Evolutionary conservation across 2,329 filamentous ascomycete species (phyloP).

Genomic region (Ceratocystis smalleyi): DNA sequence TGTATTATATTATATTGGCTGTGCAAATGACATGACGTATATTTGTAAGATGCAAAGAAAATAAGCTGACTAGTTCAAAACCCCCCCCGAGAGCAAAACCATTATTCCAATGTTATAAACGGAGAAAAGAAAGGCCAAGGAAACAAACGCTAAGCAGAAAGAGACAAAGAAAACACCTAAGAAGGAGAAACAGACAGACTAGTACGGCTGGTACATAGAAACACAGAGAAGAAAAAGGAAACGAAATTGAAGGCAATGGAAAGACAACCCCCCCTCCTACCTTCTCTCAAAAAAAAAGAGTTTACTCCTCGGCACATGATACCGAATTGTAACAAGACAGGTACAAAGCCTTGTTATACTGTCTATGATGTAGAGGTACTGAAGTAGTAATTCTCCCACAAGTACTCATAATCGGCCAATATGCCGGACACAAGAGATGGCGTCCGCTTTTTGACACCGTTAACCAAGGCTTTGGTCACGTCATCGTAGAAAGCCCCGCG

Average conservation of each 20-base stretch:
- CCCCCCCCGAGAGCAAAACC: not conserved
- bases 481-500: constrained; percentile 94
- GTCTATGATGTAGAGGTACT: constrained; percentile 34
- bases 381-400: constrained; percentile 98
- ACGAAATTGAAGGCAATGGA: not conserved
- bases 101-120: not conserved
- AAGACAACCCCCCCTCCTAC: not conserved
- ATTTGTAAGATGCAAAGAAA: not conserved
- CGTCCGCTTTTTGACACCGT: constrained; percentile 58
- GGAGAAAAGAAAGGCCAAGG: not conserved
- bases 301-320: too few relatives aligned
- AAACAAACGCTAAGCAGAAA: not conserved
- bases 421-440: constrained; percentile 71
- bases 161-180: not conserved
- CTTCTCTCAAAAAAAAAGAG: not conserved
- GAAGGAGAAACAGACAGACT: too few relatives aligned
- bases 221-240: not conserved
- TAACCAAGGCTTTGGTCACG: constrained; percentile 61
- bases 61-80: not conserved
- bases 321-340: not conserved
- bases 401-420: constrained; percentile 87
- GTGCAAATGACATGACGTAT: not conserved
- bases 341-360: constrained; percentile 3
- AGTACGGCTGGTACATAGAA: not conserved
- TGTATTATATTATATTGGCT: not conserved